phyloP scores from a whole-genome alignment of 106 monocot species.

The Dendrobium catenatum region DNA sequence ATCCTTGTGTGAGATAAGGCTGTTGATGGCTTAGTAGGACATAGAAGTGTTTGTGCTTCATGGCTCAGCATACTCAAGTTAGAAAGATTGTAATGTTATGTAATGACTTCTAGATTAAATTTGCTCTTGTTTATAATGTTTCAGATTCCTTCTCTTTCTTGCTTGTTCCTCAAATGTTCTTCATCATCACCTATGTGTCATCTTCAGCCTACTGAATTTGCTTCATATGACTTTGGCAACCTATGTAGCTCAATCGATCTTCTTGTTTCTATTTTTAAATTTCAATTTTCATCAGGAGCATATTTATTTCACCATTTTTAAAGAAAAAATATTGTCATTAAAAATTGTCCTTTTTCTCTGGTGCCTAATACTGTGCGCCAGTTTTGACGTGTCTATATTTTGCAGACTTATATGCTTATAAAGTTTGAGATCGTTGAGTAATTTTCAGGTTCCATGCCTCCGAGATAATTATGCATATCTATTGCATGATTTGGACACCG shows the following conservation, averaged over 20 bases:
- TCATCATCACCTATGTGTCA: background rate
- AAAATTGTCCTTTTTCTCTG: background rate
- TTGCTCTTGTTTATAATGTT: background rate
- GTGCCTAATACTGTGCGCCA: background rate
- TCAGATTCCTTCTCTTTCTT: background rate
- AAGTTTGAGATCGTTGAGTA: background rate
- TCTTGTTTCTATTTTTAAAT: background rate
- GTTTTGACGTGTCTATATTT: conserved; percentile 2
- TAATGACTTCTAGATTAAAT: background rate
- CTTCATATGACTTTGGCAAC: background rate
- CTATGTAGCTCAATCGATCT: background rate
- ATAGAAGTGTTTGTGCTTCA: background rate
- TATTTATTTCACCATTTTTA: background rate
- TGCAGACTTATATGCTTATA: background rate
- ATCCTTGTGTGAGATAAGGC: background rate
- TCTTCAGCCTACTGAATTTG: background rate
- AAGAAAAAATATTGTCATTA: background rate
- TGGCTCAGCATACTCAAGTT: background rate
- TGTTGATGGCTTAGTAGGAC: background rate
- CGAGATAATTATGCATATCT: conserved; percentile 96
- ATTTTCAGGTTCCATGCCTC: conserved; percentile 76
- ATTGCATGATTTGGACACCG: conserved; percentile 82
- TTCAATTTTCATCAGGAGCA: background rate
- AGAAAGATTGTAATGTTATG: background rate
- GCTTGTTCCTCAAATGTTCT: background rate